A percentile compares a stretch with the other conserved stretches of the same genome.
phyloP scores from a whole-genome alignment of 305 asterid species.

The Fraxinus paxiana region DNA sequence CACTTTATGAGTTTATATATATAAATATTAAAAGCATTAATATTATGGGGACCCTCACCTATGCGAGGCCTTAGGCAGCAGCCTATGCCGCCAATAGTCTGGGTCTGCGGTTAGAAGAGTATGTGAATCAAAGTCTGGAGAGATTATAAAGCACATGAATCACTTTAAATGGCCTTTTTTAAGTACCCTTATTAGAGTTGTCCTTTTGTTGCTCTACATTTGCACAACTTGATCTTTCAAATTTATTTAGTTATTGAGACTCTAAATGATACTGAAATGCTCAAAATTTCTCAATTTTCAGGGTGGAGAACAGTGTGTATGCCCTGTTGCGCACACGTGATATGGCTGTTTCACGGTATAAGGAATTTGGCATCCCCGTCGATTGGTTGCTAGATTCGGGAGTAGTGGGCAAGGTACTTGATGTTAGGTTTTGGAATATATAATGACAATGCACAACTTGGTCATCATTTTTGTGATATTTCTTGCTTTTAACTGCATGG shows the following conservation, averaged over 20 bases:
- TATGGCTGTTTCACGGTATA: conserved; percentile 85
- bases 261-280: background rate
- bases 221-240: background rate
- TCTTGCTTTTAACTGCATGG: background rate
- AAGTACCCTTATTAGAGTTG: background rate
- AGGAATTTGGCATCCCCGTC: conserved; percentile 82
- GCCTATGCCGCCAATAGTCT: background rate
- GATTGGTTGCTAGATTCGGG: conserved; percentile 98
- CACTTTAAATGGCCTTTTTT: background rate
- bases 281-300: conserved; percentile 16
- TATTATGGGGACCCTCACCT: background rate
- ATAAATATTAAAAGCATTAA: background rate
- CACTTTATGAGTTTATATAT: background rate
- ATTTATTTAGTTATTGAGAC: background rate
- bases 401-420: conserved; percentile 80
- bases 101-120: background rate
- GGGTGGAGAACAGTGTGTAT: conserved; percentile 88
- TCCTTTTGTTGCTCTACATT: background rate
- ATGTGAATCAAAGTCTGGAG: background rate
- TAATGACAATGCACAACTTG: background rate
- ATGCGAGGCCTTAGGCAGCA: background rate
- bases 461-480: background rate
- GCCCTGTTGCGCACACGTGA: conserved; percentile 85
- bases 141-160: background rate
- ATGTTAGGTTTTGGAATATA: background rate